Conservation (phyloP, 768 basidiomycete species). For the Flagelloscypha sp. region DNA sequence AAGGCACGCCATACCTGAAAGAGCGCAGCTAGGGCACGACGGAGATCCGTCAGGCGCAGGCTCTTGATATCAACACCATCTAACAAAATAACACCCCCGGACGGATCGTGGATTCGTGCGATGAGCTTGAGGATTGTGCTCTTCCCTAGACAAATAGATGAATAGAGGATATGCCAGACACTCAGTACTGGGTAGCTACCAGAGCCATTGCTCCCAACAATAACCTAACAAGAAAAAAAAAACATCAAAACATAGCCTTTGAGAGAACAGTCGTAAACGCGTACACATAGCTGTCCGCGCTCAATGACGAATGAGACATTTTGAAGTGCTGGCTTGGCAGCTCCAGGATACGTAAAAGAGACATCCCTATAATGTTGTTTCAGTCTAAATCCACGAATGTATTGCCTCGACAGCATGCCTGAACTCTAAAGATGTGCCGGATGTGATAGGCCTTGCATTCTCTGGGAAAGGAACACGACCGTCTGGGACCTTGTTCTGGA, state of each 20-base stretch:
- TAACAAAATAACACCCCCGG: constrained; percentile 36
- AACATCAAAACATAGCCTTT: not conserved
- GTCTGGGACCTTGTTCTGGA: constrained; percentile 31
- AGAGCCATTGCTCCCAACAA: constrained; percentile 44
- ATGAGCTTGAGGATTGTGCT: constrained; percentile 44
- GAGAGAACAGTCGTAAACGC: constrained; percentile 8
- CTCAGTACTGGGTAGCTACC: constrained; percentile 21
- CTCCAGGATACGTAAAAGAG: constrained; percentile 39
- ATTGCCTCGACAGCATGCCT: constrained; percentile 16
- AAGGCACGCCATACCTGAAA: too few species aligned
- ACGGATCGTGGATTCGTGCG: constrained; percentile 38
- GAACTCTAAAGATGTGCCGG: constrained; percentile 35
- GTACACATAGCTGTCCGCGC: constrained; percentile 40
- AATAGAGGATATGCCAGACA: not conserved
- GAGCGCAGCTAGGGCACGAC: constrained; percentile 33
- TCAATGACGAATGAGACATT: constrained; percentile 38
- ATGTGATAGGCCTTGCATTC: constrained; percentile 21
- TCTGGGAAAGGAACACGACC: constrained; percentile 30
- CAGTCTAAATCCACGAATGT: constrained; percentile 10
- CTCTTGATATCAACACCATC: constrained; percentile 35
- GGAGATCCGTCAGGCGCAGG: constrained; percentile 33
- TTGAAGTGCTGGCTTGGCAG: constrained; percentile 28
- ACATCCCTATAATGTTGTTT: constrained; percentile 28
- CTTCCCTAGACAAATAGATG: constrained; percentile 28
- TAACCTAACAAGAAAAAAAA: constrained; percentile 22